Conservation (phyloP, 2,329 filamentous ascomycete species). For the Raffaelea arxii region DNA sequence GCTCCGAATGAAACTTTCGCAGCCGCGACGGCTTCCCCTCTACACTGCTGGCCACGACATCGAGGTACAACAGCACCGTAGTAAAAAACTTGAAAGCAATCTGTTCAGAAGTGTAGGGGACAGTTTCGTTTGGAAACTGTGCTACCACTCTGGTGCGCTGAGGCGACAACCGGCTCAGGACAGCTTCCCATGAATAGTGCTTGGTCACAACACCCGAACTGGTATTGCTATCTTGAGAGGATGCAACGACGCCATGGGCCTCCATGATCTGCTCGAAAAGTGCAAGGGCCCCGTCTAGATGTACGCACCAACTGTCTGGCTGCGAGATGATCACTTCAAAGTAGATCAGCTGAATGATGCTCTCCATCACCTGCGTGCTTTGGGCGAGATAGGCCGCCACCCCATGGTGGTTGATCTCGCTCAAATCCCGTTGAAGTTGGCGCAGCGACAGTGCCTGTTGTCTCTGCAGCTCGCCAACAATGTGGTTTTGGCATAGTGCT, state of each 20-base stretch:
- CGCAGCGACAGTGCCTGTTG: constrained; percentile 21
- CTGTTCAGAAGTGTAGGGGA: constrained; percentile 22
- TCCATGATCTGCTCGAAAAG: constrained; percentile 26
- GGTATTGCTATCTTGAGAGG: not conserved
- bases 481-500: constrained; percentile 15
- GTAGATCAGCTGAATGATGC: constrained; percentile 31
- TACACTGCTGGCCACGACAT: constrained; percentile 25
- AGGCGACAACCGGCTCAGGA: constrained; percentile 14
- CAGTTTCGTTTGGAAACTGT: constrained; percentile 8
- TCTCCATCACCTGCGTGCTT: constrained; percentile 23
- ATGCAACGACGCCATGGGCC: constrained; percentile 13
- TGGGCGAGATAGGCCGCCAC: constrained; percentile 17
- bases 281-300: constrained; percentile 30
- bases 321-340: constrained; percentile 26
- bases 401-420: constrained; percentile 17
- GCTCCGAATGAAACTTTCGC: constrained; percentile 18
- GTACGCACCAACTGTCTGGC: constrained; percentile 30
- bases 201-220: not conserved
- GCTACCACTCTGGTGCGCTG: not conserved
- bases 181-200: constrained; percentile 6
- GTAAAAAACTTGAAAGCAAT: constrained; percentile 22
- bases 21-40: constrained; percentile 24
- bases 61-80: constrained; percentile 24
- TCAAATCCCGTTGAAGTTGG: constrained; percentile 14
- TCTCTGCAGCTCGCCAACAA: constrained; percentile 15